Evolutionary conservation across 345 rosid genomes (phyloP).

Genomic region (Aegle marmelos): DNA sequence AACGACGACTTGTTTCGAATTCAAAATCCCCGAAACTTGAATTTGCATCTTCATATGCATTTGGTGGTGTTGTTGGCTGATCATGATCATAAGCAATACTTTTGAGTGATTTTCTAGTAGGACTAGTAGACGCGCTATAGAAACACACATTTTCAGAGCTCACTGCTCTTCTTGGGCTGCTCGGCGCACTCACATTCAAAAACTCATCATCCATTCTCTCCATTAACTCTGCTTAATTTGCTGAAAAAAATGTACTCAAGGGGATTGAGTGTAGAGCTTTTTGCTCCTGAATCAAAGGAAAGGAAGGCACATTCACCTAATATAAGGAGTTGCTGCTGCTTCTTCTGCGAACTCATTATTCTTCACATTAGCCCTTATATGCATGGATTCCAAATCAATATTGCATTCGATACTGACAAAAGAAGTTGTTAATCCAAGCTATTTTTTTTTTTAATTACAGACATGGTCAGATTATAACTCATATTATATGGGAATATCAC

Average conservation of each 20-base stretch:
- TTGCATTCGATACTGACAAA: neutral
- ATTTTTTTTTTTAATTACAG: too few species aligned
- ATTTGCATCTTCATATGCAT: slow-evolving; percentile 1
- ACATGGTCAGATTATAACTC: too few species aligned
- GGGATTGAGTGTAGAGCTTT: neutral
- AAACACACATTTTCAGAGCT: slow-evolving; percentile 17
- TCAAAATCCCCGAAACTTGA: slow-evolving; percentile 31
- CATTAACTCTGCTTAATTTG: neutral
- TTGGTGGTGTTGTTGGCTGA: slow-evolving; percentile 10
- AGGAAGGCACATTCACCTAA: neutral
- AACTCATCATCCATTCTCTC: neutral
- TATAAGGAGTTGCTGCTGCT: neutral
- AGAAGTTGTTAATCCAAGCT: neutral
- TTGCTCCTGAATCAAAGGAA: slow-evolving; percentile 11
- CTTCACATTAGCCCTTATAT: neutral
- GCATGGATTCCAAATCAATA: slow-evolving; percentile 7
- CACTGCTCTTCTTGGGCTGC: slow-evolving; percentile 23
- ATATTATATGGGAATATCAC: too few species aligned
- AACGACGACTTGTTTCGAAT: slow-evolving; percentile 31
- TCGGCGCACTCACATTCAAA: slow-evolving; percentile 24
- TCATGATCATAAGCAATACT: neutral
- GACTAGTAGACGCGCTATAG: slow-evolving; percentile 31
- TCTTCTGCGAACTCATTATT: slow-evolving; percentile 19
- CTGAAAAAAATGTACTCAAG: neutral
- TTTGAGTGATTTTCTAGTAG: neutral